phyloP scores from a whole-genome alignment of 2,329 filamentous ascomycete genomes.

The Colletotrichum orchidophilum region DNA sequence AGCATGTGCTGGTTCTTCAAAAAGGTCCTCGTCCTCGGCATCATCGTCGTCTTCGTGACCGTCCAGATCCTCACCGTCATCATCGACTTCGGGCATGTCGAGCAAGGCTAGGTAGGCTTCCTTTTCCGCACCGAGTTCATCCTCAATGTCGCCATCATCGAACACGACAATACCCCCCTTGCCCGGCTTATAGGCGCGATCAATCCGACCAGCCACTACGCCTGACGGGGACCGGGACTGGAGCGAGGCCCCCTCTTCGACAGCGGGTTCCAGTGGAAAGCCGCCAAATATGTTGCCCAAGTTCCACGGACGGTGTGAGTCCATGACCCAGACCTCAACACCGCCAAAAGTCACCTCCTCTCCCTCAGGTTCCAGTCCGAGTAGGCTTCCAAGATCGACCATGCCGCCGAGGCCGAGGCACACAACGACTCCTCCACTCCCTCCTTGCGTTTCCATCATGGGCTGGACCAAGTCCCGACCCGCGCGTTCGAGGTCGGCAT shows the following conservation, averaged over 20 bases:
- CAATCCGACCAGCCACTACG: conserved; percentile 77
- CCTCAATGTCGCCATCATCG: conserved; percentile 94
- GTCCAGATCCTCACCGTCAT: conserved; percentile 72
- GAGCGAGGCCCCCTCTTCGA: conserved; percentile 56
- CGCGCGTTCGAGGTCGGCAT: conserved; percentile 84
- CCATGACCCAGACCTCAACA: conserved; percentile 96
- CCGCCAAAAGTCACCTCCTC: conserved; percentile 77
- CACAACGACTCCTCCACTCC: conserved; percentile 87
- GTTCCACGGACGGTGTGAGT: conserved; percentile 94
- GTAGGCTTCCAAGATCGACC: conserved; percentile 82
- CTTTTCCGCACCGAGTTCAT: conserved; percentile 77
- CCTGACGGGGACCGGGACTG: conserved; percentile 68
- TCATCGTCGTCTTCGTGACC: conserved; percentile 68
- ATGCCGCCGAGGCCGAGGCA: conserved; percentile 93
- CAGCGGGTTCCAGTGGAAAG: conserved; percentile 63
- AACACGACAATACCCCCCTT: conserved; percentile 92
- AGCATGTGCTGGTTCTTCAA: conserved; percentile 55
- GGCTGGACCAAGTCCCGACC: conserved; percentile 83
- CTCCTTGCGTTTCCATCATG: conserved; percentile 87
- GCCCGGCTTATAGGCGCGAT: conserved; percentile 76
- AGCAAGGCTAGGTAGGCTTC: conserved; percentile 87
- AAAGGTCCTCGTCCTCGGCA: conserved; percentile 46
- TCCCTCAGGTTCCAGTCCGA: conserved; percentile 77
- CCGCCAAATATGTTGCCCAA: conserved; percentile 91
- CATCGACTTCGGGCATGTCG: conserved; percentile 90